Evolutionary conservation across 139 green algal species (phyloP).

Genomic region (Pleodorina starrii): DNA sequence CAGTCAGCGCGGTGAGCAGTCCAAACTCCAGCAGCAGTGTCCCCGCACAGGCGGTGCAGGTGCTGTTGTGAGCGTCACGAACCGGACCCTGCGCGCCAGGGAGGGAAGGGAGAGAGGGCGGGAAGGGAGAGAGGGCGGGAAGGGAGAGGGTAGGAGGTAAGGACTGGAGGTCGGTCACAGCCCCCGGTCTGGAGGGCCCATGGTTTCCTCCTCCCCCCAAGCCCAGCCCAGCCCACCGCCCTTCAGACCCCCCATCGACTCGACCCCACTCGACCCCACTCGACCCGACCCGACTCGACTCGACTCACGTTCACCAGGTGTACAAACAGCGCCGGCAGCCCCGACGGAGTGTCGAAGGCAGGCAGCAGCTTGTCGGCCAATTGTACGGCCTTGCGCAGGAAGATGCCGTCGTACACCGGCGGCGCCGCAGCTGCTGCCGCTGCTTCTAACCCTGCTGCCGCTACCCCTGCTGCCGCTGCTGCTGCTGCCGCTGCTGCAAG

Average conservation of each 20-base stretch:
- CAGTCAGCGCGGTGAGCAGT: constrained; percentile 78
- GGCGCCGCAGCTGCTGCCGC: too few species aligned
- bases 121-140: too few species aligned
- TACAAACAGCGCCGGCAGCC: constrained; percentile 83
- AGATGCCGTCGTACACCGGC: constrained; percentile 65
- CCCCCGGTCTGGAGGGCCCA: too few species aligned
- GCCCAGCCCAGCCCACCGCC: too few species aligned
- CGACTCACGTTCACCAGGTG: constrained; percentile 74
- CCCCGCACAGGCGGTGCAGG: constrained; percentile 90
- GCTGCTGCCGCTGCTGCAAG: background rate
- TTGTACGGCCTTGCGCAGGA: constrained; percentile 77
- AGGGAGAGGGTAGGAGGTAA: too few species aligned
- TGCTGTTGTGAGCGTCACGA: constrained; percentile 62
- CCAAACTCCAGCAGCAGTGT: constrained; percentile 94
- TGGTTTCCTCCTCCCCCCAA: too few species aligned
- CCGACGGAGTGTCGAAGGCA: constrained; percentile 86
- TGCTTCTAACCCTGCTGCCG: too few species aligned
- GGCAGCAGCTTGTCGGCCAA: constrained; percentile 84
- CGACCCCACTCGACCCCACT: too few species aligned
- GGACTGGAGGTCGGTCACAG: too few species aligned
- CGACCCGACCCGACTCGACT: too few species aligned
- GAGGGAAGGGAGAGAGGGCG: too few species aligned
- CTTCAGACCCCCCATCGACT: too few species aligned
- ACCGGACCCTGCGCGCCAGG: background rate
- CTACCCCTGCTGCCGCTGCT: background rate